Evolutionary conservation across 2,329 filamentous ascomycete species (phyloP).

Genomic region (Aspergillus fumigatus): DNA sequence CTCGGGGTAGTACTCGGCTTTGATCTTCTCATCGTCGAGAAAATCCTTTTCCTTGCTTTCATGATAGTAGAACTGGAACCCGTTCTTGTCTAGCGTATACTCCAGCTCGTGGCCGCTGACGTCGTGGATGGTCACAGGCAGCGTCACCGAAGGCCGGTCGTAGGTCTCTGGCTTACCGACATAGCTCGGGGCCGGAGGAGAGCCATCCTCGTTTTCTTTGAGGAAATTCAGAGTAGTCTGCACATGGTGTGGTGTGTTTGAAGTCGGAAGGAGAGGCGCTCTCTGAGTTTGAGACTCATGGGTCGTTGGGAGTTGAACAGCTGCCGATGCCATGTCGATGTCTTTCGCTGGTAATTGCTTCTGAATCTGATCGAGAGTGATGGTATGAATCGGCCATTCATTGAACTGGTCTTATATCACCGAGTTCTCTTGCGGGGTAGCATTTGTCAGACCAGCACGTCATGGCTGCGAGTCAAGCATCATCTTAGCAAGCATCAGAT

Average conservation of each 20-base stretch:
- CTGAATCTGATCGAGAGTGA: background rate
- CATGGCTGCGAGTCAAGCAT: constrained; percentile 20
- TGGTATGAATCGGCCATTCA: background rate
- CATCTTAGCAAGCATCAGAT: constrained; percentile 1
- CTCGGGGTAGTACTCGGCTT: constrained; percentile 43
- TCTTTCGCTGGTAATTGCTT: background rate
- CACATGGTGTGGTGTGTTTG: constrained; percentile 30
- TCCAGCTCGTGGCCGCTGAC: constrained; percentile 40
- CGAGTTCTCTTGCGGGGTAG: constrained; percentile 12
- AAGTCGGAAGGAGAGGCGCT: constrained; percentile 2
- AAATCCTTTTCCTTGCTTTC: constrained; percentile 35
- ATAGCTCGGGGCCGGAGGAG: constrained; percentile 37
- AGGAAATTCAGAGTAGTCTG: constrained; percentile 46
- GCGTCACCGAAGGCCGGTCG: constrained; percentile 36
- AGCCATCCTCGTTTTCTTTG: constrained; percentile 42
- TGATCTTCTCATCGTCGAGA: constrained; percentile 40
- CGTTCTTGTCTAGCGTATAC: constrained; percentile 44
- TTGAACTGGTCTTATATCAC: constrained; percentile 9
- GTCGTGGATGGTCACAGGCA: constrained; percentile 39
- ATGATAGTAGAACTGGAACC: constrained; percentile 44
- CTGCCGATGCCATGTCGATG: constrained; percentile 26
- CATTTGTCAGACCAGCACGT: constrained; percentile 35
- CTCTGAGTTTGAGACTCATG: constrained; percentile 10
- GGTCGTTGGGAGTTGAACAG: constrained; percentile 19
- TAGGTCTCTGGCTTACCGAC: constrained; percentile 38